Base-by-base conservation (phyloP, 2,329 filamentous ascomycete species). In the Falciphora oryzae region DNA sequence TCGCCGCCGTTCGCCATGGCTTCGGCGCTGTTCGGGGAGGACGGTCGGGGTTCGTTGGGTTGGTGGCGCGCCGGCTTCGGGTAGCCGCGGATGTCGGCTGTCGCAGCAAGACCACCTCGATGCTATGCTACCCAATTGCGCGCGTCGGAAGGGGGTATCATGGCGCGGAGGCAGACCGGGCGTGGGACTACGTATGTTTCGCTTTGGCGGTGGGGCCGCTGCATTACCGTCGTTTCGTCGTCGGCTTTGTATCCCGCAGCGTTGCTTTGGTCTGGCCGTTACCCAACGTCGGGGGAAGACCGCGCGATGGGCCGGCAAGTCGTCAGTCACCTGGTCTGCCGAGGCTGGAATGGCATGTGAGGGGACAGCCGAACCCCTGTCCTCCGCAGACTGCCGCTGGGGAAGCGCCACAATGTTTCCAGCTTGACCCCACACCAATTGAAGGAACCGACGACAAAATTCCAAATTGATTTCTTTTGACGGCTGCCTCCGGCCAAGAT, bases 1-100 rank as follows among this genome's bases (percentile, higher is more conserved):
- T 76, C 74, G 65, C 75, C 71, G 70, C 76, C 72, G 63, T 63
- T 72, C 58, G 44, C 61, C 65, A 65, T 65, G 64, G 44, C 32
- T 31, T 59, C 61, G 59, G 53, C 38, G 63, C 57, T 57, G 61
- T 29, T 35, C 58, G 18, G 18, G 14, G 29, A 32, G n/a, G 18
- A 4, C n/a, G 28, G 7, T 16, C 29, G 29, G 7, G 25, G 57
- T 8, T 27, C 38, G 31, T 8, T 22, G 35, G 5, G 58, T 60
- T 35, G 44, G 44, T 53, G 44, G 44, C 44, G 44, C 44, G 44
- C 44, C 18, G 44, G 44, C 44, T 53, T 53, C 44, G 44, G 44
- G 44, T 53, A 53, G 44, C 22, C 44, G 44, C 44, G 44, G 44
- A n/a, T 53, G 44, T 53, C 44, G 22, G 44, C 44, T 22, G 22